Conservation (phyloP, 2,329 filamentous ascomycete species). For the Xylaria hypoxylon region DNA sequence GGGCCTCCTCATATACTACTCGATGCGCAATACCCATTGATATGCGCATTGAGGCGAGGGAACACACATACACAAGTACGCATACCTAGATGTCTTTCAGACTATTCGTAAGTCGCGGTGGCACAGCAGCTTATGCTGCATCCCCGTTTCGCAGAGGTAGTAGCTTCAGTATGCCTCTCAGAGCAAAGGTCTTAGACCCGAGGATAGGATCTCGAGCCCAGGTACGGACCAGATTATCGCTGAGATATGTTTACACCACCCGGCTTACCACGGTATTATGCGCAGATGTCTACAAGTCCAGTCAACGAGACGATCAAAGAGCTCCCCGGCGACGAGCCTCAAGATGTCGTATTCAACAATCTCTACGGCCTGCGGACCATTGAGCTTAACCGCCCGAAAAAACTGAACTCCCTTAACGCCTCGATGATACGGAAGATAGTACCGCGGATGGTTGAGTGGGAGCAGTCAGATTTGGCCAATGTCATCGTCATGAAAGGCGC, state of each 20-base stretch:
- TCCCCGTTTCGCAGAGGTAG: constrained; percentile 57
- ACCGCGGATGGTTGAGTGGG: constrained; percentile 90
- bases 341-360: constrained; percentile 93
- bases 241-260: neutral
- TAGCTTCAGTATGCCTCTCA: constrained; percentile 77
- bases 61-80: constrained; percentile 34
- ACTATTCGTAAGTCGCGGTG: constrained; percentile 65
- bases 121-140: constrained; percentile 60
- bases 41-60: constrained; percentile 52
- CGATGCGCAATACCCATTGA: constrained; percentile 50
- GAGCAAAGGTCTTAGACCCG: constrained; percentile 76
- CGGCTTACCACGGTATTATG: constrained; percentile 22
- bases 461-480: constrained; percentile 93
- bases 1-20: constrained; percentile 33
- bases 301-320: constrained; percentile 60
- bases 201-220: constrained; percentile 64
- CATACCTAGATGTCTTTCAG: constrained; percentile 68
- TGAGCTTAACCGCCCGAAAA: constrained; percentile 91
- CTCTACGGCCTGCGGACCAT: constrained; percentile 91
- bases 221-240: constrained; percentile 53
- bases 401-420: constrained; percentile 90
- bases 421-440: constrained; percentile 97
- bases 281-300: constrained; percentile 54
- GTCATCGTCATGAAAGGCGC: constrained; percentile 92
- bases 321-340: constrained; percentile 75